These are phyloP conservation scores for Penicillium antarcticum DNA, from an alignment of 495 filamentous ascomycete genomes.

Conservation along the genomic window DNA sequence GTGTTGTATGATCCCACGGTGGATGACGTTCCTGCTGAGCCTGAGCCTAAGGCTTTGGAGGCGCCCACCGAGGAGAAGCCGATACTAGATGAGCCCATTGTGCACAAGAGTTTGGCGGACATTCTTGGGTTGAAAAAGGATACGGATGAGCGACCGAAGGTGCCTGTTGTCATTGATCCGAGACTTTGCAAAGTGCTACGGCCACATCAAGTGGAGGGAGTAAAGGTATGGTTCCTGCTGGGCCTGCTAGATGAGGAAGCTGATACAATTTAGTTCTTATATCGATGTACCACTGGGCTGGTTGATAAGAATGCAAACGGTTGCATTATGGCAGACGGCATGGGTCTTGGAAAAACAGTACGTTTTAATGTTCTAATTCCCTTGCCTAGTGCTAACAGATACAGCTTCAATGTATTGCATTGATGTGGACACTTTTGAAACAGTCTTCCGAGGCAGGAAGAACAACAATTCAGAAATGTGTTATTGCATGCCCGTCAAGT, in stretches of 20 bases:
- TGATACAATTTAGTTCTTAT: conserved; percentile 65
- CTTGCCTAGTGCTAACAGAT: conserved; percentile 31
- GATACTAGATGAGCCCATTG: conserved; percentile 73
- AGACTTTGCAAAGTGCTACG: conserved; percentile 84
- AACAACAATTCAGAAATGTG: conserved; percentile 90
- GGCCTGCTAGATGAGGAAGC: not conserved
- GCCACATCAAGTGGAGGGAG: conserved; percentile 97
- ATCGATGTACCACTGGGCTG: conserved; percentile 87
- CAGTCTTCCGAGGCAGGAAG: conserved; percentile 94
- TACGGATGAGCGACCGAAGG: conserved; percentile 73
- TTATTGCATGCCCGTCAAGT: conserved; percentile 97
- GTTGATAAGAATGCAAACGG: conserved; percentile 92
- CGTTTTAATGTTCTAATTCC: not conserved
- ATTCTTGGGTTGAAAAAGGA: conserved; percentile 94
- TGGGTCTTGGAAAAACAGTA: conserved; percentile 96
- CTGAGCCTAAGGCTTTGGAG: conserved; percentile 51
- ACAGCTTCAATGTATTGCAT: conserved; percentile 67
- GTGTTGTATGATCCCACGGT: conserved; percentile 94
- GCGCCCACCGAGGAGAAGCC: conserved; percentile 47
- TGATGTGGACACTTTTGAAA: conserved; percentile 96
- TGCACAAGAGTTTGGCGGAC: conserved; percentile 93
- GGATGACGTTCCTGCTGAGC: conserved; percentile 69
- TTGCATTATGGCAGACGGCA: conserved; percentile 99
- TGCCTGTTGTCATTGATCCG: conserved; percentile 97
- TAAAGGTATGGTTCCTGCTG: conserved; percentile 55